Base-by-base conservation (phyloP, 257 asterid species). In the Osmanthus fragrans region DNA sequence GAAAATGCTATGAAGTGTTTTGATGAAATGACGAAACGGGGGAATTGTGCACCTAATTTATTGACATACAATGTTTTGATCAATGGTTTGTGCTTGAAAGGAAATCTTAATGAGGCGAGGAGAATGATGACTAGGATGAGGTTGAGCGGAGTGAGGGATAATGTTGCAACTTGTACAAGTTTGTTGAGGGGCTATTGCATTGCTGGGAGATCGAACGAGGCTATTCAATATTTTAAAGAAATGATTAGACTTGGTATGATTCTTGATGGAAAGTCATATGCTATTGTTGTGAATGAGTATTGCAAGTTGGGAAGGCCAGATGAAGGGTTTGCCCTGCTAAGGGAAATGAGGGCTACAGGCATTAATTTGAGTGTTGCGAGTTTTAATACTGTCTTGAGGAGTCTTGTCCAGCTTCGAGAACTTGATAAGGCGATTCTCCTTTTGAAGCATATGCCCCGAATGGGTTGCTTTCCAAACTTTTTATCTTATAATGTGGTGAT, bases 51-150 rank as follows among this genome's bases (percentile, higher is more conserved):
- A 80, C 84, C 92, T 29, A 88, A 86, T 79, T 77, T 73, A 76
- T 42, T 81, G 13, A 86, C 90, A 0, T 86, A 84, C 80, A 88
- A 84, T 80, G 90, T 77, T 56, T 70, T 88, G 87, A 84, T 88
- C 63, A 72, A 86, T n/a, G 92, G 90, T 47, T 45, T 88, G 77
- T 88, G 92, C 80, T 34, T 75, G 80, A 84, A 79, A 19, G 90
- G 89, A n/a, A 11, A 76, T 58, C 81, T 86, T 54, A 89, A 84
- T 21, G 86, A 86, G 64, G 92, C 90, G 0, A 84, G 58, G 81
- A 81, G 66, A 82, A 84, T 81, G 90, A 77, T 84, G 85, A 82
- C 78, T 76, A 81, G 71, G 82, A 86, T 88, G 92, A 82, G 88
- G 77, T 29, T 82, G 76, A 37, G 29, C 4, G 90, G 92, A 47